Base-by-base conservation (phyloP, 2,329 filamentous ascomycete species). In the Colletotrichum sp. region DNA sequence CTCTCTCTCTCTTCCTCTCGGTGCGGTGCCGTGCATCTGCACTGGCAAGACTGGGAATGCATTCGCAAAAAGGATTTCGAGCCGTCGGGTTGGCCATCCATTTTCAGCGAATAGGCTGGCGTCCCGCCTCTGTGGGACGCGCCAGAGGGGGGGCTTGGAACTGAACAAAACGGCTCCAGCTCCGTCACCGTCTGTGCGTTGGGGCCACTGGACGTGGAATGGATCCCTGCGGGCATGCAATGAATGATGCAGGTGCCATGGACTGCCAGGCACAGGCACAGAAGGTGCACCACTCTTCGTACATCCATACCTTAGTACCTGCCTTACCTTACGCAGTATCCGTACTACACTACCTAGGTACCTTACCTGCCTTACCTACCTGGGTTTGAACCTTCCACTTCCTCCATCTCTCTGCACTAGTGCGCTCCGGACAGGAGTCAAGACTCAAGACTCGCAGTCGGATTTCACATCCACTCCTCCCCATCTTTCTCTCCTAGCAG, bases 101-200 rank as follows among this genome's bases (percentile, higher is more conserved):
- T 12, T 34, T 71, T 24, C 34, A 47, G 47, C 71, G 71, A 73
- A 73, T 73, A 73, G 71, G 71, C 68, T 66, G 55, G 31, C 62
- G 71, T 73, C 68, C 71, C 71, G 71, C 71, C 68, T 27, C 33
- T 66, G 71, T 73, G 71, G 71, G 62, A 73, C 68, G 62, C 24
- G 12, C 66, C 36, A 16, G 68, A 71, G 71, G 71, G 43, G 43
- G 66, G 66, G 38, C 21, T 73, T 68, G 71, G 47, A 66, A 71
- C 62, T 29, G 38, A 34, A 27, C 36, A 73, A 66, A 71, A 70
- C 34, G 68, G 47, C 57, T 63, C 71, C 62, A 62, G 47, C 57
- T 63, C 71, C 62, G 67, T 70, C 71, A 43, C 71, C 61, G 71
- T 73, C 71, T 66, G 71, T 73, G 71, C 71, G 68, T 73, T 66